Conservation (phyloP, 2,329 filamentous ascomycete genomes). For the Metarhizium humberi region DNA sequence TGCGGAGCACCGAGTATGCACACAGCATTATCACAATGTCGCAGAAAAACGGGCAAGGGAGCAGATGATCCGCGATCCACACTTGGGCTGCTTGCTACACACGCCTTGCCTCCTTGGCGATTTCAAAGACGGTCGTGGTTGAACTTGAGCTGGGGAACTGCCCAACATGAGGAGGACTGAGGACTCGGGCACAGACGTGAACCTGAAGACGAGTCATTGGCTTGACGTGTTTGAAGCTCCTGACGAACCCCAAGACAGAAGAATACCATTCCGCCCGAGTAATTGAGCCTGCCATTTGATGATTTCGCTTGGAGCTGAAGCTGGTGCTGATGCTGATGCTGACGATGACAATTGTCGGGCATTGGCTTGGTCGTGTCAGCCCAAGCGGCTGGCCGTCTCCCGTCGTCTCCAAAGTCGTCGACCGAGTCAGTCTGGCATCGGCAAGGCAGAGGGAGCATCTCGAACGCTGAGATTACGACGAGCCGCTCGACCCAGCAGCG, state of each 20-base stretch:
- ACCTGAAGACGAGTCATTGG: background rate
- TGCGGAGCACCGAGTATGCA: no score
- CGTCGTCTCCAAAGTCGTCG: no score
- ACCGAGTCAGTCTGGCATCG: no score
- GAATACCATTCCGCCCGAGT: background rate
- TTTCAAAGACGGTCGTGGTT: background rate
- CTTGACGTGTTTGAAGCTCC: background rate
- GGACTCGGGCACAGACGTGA: background rate
- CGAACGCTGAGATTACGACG: no score
- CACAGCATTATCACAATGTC: no score
- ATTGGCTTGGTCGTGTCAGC: background rate
- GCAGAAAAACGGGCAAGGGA: background rate
- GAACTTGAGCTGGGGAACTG: no score
- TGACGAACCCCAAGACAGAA: background rate
- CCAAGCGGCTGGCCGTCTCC: no score
- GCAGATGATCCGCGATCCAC: background rate
- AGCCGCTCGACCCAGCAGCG: no score
- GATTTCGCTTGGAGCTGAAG: no score
- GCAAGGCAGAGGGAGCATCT: no score
- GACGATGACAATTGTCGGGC: no score
- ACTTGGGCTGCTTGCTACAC: background rate
- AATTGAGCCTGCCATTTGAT: background rate
- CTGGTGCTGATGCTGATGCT: no score
- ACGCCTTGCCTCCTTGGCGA: background rate
- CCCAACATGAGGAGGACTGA: background rate